A percentile compares a stretch with the other conserved stretches of the same genome.
phyloP scores from a whole-genome alignment of 768 basidiomycete genomes.

The Boletus eberwhitei region DNA sequence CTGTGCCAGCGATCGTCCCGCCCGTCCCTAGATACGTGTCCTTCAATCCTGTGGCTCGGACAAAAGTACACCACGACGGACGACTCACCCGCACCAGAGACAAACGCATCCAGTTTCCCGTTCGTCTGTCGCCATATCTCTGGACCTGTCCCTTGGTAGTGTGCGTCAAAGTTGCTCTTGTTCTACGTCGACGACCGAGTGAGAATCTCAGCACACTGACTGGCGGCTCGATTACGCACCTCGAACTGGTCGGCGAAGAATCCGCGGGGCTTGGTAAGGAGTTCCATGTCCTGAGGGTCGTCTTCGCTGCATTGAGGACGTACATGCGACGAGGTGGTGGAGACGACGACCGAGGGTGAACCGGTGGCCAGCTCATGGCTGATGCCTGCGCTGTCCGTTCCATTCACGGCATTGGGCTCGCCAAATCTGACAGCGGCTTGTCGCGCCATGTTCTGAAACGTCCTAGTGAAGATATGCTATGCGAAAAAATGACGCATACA shows the following conservation, averaged over 20 bases:
- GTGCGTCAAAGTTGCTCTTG: conserved; percentile 84
- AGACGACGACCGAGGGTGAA: conserved; percentile 50
- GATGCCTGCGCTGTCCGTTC: conserved; percentile 17
- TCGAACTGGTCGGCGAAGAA: conserved; percentile 98
- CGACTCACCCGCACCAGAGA: conserved; percentile 77
- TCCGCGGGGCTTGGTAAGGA: conserved; percentile 60
- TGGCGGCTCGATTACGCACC: conserved; percentile 26
- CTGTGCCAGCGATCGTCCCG: conserved; percentile 88
- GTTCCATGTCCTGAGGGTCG: conserved; percentile 40
- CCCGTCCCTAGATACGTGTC: conserved; percentile 69
- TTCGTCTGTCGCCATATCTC: conserved; percentile 95
- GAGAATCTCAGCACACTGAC: background rate
- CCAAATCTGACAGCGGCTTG: conserved; percentile 77
- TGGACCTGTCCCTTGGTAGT: conserved; percentile 86
- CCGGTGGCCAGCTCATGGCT: conserved; percentile 39
- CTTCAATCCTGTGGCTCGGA: background rate
- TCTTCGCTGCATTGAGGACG: conserved; percentile 29
- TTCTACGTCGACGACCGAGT: conserved; percentile 42
- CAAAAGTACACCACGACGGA: background rate
- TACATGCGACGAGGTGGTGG: conserved; percentile 46
- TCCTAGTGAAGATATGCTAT: background rate
- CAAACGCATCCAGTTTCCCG: conserved; percentile 78
- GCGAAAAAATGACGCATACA: conserved; percentile 27
- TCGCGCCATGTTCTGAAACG: conserved; percentile 76
- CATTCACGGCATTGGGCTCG: conserved; percentile 27